A percentile compares a stretch with the other conserved stretches of the same genome.
These are phyloP conservation scores for Aspergillus conjunctus DNA, from an alignment of 495 filamentous ascomycete species.

Conservation along the genomic window DNA sequence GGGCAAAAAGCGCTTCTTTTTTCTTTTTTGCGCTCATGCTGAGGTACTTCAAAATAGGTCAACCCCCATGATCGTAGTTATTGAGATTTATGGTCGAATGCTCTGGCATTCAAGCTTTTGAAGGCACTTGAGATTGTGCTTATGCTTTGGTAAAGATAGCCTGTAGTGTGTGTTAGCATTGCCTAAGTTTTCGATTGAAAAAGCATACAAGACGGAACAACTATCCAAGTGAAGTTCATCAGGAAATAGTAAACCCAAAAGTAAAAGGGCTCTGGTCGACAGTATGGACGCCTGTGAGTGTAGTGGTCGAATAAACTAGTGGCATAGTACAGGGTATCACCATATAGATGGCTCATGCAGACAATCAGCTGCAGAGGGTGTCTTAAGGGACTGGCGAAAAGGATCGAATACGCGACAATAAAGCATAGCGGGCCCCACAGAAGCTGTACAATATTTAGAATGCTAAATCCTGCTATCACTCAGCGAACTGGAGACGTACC, in stretches of 20 bases:
- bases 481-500: conserved; percentile 49
- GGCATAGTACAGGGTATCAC: conserved; percentile 81
- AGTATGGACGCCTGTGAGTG: conserved; percentile 59
- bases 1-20: no score
- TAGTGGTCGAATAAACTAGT: conserved; percentile 73
- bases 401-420: conserved; percentile 61
- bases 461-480: not conserved
- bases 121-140: conserved; percentile 50
- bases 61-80: conserved; percentile 11
- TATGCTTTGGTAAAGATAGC: conserved; percentile 56
- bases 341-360: conserved; percentile 81
- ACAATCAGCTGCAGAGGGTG: conserved; percentile 73
- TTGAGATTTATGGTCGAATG: conserved; percentile 38
- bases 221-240: conserved; percentile 85
- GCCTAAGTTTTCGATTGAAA: conserved; percentile 20
- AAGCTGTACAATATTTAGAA: conserved; percentile 40
- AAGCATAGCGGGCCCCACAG: conserved; percentile 85
- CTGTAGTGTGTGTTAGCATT: conserved; percentile 35
- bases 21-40: not conserved
- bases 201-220: conserved; percentile 65
- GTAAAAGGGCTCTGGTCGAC: conserved; percentile 76
- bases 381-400: conserved; percentile 58
- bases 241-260: conserved; percentile 88
- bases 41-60: not conserved
- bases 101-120: conserved; percentile 40